Conservation (phyloP, 768 basidiomycete genomes). For the Mrakia gelida region DNA sequence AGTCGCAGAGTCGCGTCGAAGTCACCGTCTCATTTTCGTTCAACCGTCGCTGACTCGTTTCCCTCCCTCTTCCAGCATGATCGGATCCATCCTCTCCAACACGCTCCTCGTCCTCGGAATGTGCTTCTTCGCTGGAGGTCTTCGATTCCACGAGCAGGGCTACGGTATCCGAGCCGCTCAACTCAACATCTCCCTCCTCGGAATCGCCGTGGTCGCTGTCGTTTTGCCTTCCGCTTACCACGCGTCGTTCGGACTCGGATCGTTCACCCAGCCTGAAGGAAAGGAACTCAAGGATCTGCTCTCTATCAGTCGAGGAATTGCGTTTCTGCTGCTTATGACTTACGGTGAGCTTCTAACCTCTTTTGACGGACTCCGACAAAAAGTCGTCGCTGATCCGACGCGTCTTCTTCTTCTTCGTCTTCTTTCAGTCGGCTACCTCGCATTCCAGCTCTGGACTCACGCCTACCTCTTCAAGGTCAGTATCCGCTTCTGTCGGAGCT, state of each 20-base stretch:
- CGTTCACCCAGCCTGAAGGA: slow-evolving; percentile 3
- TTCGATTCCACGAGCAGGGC: slow-evolving; percentile 32
- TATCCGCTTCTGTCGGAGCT: neutral
- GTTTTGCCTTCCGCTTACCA: slow-evolving; percentile 20
- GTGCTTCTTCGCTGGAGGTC: slow-evolving; percentile 28
- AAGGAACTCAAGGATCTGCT: slow-evolving; percentile 21
- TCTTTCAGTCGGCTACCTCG: slow-evolving; percentile 16
- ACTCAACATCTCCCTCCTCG: slow-evolving; percentile 32
- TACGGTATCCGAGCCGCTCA: slow-evolving; percentile 32
- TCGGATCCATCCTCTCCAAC: slow-evolving; percentile 32
- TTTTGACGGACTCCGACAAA: too few relatives aligned
- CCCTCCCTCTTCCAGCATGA: slow-evolving; percentile 9
- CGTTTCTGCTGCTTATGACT: slow-evolving; percentile 21
- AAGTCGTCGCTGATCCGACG: neutral
- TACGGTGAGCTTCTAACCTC: slow-evolving; percentile 11
- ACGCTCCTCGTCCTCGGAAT: slow-evolving; percentile 32
- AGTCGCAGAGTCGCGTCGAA: neutral
- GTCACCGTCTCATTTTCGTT: neutral
- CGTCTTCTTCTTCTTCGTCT: neutral
- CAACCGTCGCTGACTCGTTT: neutral
- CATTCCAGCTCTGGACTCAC: slow-evolving; percentile 30
- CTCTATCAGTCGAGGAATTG: slow-evolving; percentile 25
- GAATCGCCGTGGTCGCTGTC: slow-evolving; percentile 26
- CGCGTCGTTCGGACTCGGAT: neutral
- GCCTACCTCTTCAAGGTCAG: slow-evolving; percentile 28